Evolutionary conservation across 2,329 filamentous ascomycete genomes (phyloP).

Genomic region (Neurospora crassa): DNA sequence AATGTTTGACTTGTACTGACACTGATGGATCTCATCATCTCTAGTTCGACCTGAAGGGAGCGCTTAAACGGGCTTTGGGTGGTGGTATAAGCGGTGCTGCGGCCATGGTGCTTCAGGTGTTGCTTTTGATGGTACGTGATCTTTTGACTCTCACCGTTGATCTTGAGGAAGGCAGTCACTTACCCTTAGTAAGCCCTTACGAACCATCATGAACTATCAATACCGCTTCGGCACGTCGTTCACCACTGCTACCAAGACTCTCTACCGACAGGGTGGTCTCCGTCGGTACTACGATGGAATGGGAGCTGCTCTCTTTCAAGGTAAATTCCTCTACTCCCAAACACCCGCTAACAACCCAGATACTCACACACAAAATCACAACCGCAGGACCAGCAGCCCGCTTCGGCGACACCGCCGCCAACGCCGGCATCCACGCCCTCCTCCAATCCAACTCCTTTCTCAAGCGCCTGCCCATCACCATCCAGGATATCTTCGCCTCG

Average conservation of each 20-base stretch:
- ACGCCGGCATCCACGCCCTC: constrained; percentile 38
- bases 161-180: background rate
- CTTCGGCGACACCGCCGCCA: constrained; percentile 40
- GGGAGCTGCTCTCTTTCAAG: constrained; percentile 34
- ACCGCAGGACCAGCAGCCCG: constrained; percentile 31
- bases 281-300: constrained; percentile 37
- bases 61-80: constrained; percentile 34
- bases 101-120: constrained; percentile 37
- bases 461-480: constrained; percentile 30
- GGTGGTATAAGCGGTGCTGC: constrained; percentile 38
- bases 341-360: background rate
- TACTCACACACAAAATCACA: background rate
- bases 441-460: constrained; percentile 37
- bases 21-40: background rate
- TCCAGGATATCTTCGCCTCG: constrained; percentile 38
- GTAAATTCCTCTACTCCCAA: constrained; percentile 15
- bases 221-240: constrained; percentile 37
- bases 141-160: background rate
- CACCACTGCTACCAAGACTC: constrained; percentile 27
- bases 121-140: constrained; percentile 34
- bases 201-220: constrained; percentile 43
- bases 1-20: too few relatives aligned
- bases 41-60: constrained; percentile 35
- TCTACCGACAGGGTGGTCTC: constrained; percentile 32
- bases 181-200: constrained; percentile 27